Conservation (phyloP, 495 filamentous ascomycete genomes). For the Amniculicola lignicola region DNA sequence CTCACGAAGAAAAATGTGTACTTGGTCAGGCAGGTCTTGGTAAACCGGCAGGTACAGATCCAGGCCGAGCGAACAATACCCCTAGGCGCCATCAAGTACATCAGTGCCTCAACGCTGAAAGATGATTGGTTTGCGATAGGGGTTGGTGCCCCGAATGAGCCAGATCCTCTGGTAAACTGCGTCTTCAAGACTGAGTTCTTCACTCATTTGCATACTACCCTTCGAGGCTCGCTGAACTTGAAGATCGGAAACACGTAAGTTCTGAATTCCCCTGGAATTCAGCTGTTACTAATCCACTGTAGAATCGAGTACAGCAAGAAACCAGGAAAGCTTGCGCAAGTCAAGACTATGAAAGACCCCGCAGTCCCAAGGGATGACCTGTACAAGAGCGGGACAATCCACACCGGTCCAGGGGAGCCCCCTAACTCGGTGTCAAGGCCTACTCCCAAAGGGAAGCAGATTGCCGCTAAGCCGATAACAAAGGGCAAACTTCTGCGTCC, state of each 20-base stretch:
- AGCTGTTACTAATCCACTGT: conserved; percentile 34
- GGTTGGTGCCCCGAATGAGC: conserved; percentile 79
- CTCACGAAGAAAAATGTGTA: conserved; percentile 84
- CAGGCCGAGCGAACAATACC: conserved; percentile 76
- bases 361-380: conserved; percentile 65
- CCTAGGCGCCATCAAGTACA: conserved; percentile 79
- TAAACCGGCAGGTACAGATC: conserved; percentile 78
- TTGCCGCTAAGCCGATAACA: conserved; percentile 85
- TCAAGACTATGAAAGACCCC: conserved; percentile 89
- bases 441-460: conserved; percentile 78
- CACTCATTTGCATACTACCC: conserved; percentile 73
- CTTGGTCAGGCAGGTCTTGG: conserved; percentile 76
- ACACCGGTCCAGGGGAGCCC: conserved; percentile 80
- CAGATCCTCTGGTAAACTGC: conserved; percentile 88
- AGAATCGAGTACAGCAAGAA: conserved; percentile 97
- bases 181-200: conserved; percentile 97
- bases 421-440: conserved; percentile 78
- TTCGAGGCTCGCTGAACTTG: conserved; percentile 75
- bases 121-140: conserved; percentile 98
- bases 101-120: conserved; percentile 71
- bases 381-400: conserved; percentile 92
- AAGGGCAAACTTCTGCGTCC: conserved; percentile 84
- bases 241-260: conserved; percentile 69
- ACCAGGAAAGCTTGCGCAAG: conserved; percentile 79
- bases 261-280: not conserved